Evolutionary conservation across 495 filamentous ascomycete species (phyloP).

Genomic region (Delitschia confertaspora): DNA sequence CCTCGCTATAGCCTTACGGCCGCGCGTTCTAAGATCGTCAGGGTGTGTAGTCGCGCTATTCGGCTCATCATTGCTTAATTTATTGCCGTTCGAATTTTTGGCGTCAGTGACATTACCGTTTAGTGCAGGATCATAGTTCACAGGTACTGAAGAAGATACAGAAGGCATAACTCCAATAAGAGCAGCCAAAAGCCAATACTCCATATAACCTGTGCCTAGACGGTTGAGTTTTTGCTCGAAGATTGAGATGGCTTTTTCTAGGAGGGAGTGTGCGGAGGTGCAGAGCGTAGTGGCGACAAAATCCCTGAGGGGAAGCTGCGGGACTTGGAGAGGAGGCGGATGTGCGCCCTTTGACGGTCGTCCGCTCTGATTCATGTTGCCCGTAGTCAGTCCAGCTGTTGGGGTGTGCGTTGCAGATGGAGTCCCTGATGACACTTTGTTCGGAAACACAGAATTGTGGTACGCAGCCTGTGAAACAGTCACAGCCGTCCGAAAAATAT

Average conservation of each 20-base stretch:
- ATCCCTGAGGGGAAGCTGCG: constrained; percentile 9
- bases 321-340: constrained; percentile 3
- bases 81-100: background rate
- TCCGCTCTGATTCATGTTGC: too few relatives aligned
- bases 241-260: constrained; percentile 11
- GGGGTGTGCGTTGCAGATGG: background rate
- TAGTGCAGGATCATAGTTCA: too few relatives aligned
- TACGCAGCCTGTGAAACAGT: constrained; percentile 12
- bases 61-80: too few relatives aligned
- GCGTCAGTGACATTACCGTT: background rate
- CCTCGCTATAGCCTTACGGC: constrained; percentile 10
- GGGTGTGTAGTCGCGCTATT: background rate
- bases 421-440: background rate
- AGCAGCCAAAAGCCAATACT: constrained; percentile 23
- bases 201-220: constrained; percentile 26
- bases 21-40: constrained; percentile 11
- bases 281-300: constrained; percentile 9
- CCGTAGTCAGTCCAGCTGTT: too few relatives aligned
- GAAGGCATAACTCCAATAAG: constrained; percentile 12
- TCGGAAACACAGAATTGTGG: constrained; percentile 5
- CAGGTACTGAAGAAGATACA: background rate
- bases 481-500: constrained; percentile 15
- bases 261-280: constrained; percentile 7
- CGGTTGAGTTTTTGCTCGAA: constrained; percentile 23
- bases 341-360: too few relatives aligned